Evolutionary conservation across 192 early-diverging fungal genomes (phyloP).

Genomic region (Podila horticola): DNA sequence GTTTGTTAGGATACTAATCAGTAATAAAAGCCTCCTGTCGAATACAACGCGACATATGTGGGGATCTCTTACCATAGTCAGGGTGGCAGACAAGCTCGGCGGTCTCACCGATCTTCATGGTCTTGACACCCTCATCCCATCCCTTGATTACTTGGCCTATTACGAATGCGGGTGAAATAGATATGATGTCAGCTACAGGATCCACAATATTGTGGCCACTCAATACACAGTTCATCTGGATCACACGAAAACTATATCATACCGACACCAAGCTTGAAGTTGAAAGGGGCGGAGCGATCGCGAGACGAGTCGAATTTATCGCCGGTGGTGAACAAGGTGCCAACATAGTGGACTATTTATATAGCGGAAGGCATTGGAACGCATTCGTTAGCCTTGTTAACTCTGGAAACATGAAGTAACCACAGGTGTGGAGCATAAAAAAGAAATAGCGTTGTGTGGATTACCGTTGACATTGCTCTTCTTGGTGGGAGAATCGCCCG

Average conservation of each 20-base stretch:
- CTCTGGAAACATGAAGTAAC: neutral
- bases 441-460: neutral
- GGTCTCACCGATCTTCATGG: slow-evolving; percentile 57
- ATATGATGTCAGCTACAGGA: too few species aligned
- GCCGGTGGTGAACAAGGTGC: slow-evolving; percentile 67
- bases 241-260: neutral
- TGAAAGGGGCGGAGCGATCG: slow-evolving; percentile 46
- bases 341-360: slow-evolving; percentile 67
- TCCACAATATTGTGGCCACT: too few species aligned
- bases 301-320: slow-evolving; percentile 56
- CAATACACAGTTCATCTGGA: too few species aligned
- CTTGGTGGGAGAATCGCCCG: slow-evolving; percentile 34
- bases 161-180: neutral
- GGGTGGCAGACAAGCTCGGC: slow-evolving; percentile 48
- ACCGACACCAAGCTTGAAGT: slow-evolving; percentile 43
- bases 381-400: neutral
- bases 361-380: neutral
- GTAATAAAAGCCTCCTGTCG: neutral
- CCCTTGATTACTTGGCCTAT: slow-evolving; percentile 55
- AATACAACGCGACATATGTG: neutral
- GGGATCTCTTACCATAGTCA: slow-evolving; percentile 45
- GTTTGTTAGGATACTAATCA: too few species aligned
- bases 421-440: neutral
- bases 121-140: slow-evolving; percentile 51
- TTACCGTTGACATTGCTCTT: slow-evolving; percentile 39